Conservation (phyloP, 2,329 filamentous ascomycete genomes). For the Sporothrix globosa region DNA sequence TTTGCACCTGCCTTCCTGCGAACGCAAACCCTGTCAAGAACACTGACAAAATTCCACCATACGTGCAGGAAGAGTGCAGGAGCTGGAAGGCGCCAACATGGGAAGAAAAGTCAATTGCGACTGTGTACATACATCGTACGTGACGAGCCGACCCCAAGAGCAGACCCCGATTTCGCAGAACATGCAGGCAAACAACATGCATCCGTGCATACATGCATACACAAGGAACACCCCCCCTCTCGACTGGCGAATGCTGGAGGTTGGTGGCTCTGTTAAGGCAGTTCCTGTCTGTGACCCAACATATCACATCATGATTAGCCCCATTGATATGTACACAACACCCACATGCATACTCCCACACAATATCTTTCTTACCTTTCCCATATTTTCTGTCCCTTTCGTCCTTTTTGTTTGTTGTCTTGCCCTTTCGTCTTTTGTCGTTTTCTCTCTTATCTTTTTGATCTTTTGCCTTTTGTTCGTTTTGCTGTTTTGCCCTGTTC, state of each 20-base stretch:
- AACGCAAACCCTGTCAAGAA: not conserved
- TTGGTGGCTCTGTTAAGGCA: not conserved
- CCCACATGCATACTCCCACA: not conserved
- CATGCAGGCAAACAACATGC: not conserved
- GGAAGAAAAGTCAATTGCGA: not conserved
- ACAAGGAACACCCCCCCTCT: constrained; percentile 3
- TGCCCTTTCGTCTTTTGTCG: no score
- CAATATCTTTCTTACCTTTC: constrained; percentile 5
- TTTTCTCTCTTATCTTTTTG: no score
- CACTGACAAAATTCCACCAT: not conserved
- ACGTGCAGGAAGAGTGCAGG: constrained; percentile 11
- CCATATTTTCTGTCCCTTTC: not conserved
- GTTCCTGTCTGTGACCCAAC: not conserved
- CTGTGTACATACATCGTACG: not conserved
- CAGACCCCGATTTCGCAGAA: constrained; percentile 17
- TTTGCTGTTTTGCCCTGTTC: not conserved
- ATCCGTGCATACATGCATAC: not conserved
- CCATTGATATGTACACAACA: not conserved
- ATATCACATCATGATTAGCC: constrained; percentile 5
- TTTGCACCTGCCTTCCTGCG: not conserved
- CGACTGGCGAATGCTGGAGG: not conserved
- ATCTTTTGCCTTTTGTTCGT: no score
- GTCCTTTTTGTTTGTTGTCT: no score
- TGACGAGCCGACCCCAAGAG: not conserved
- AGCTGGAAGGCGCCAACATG: constrained; percentile 3